phyloP scores from a whole-genome alignment of 2,329 filamentous ascomycete genomes.

The Dactylellina parvicollis region DNA sequence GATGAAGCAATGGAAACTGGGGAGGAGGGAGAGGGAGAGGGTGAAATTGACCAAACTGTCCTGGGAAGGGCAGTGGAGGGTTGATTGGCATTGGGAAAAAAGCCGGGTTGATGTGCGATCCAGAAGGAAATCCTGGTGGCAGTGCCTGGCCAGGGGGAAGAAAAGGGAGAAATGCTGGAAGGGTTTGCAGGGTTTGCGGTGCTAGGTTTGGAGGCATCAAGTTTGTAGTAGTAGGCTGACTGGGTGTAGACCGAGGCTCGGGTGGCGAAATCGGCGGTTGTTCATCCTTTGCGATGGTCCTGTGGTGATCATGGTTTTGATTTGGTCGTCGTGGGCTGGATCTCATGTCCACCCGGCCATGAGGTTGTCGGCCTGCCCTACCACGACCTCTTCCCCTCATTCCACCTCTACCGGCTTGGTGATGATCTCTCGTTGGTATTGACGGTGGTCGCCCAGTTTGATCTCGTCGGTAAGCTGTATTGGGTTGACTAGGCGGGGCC shows the following conservation, averaged over 20 bases:
- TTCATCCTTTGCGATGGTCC: conserved; percentile 20
- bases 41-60: conserved; percentile 27
- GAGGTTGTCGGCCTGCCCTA: conserved; percentile 29
- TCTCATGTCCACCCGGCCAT: conserved; percentile 16
- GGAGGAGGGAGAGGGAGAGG: conserved; percentile 20
- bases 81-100: conserved; percentile 42
- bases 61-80: conserved; percentile 32
- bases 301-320: conserved; percentile 17
- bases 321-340: conserved; percentile 8
- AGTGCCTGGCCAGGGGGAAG: conserved; percentile 5
- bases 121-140: conserved; percentile 28
- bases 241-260: neutral
- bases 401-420: conserved; percentile 61
- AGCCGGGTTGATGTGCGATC: conserved; percentile 33
- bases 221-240: neutral
- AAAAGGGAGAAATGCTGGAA: conserved; percentile 41
- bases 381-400: conserved; percentile 59
- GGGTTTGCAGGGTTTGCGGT: conserved; percentile 4
- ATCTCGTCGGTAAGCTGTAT: conserved; percentile 63
- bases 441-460: conserved; percentile 63
- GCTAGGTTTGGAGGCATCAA: neutral
- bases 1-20: conserved; percentile 15
- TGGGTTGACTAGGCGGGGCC: conserved; percentile 58
- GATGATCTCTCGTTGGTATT: conserved; percentile 61
- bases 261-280: neutral